Conservation (phyloP, 495 filamentous ascomycete species). For the Neurospora sp. region DNA sequence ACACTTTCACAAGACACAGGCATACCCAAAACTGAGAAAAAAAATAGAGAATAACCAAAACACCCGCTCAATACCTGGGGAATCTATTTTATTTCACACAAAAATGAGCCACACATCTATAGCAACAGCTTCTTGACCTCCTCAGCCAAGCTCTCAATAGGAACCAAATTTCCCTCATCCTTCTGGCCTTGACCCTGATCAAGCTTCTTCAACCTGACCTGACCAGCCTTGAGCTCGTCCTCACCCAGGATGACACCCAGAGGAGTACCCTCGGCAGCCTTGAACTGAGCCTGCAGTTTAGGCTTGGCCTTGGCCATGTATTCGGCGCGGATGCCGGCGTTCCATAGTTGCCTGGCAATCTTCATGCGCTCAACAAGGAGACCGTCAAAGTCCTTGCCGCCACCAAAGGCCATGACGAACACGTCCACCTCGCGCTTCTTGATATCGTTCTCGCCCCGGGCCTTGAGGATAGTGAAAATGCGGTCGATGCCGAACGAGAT, state of each 20-base stretch:
- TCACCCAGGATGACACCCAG: slow-evolving; percentile 75
- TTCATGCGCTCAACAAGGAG: slow-evolving; percentile 69
- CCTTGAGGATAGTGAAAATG: slow-evolving; percentile 85
- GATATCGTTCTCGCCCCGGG: slow-evolving; percentile 42
- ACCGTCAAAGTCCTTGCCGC: slow-evolving; percentile 69
- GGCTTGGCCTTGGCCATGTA: slow-evolving; percentile 75
- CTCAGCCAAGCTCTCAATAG: slow-evolving; percentile 42
- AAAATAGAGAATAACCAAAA: not conserved
- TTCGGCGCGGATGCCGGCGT: slow-evolving; percentile 65
- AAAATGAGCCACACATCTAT: not conserved
- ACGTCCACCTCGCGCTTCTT: slow-evolving; percentile 71
- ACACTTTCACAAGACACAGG: not conserved
- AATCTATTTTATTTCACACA: not conserved
- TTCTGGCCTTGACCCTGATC: slow-evolving; percentile 61
- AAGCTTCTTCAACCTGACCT: slow-evolving; percentile 71
- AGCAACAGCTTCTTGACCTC: slow-evolving; percentile 46
- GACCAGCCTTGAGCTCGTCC: slow-evolving; percentile 66
- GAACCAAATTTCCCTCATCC: slow-evolving; percentile 50
- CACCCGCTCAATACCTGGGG: not conserved
- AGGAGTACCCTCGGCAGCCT: slow-evolving; percentile 65
- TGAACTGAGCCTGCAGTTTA: slow-evolving; percentile 69
- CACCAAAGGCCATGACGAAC: slow-evolving; percentile 84
- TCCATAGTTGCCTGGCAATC: slow-evolving; percentile 61
- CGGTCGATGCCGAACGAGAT: slow-evolving; percentile 93
- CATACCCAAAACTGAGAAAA: not conserved